Conservation (phyloP, 306 rosid species). For the Vigna unguiculata region DNA sequence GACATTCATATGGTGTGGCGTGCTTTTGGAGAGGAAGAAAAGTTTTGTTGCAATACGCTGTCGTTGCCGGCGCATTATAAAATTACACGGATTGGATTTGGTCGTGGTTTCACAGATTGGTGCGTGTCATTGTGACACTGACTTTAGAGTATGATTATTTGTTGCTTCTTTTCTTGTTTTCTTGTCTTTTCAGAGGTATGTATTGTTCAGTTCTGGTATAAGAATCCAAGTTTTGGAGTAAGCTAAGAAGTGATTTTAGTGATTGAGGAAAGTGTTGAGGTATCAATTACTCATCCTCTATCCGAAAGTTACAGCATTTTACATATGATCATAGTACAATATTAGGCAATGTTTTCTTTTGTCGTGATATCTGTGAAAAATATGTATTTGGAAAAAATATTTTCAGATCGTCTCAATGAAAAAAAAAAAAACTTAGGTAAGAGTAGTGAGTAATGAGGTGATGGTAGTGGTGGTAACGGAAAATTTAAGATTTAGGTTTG, state of each 20-base stretch:
- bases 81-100: constrained; percentile 16
- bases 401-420: not conserved
- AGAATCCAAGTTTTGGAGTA: too few species aligned
- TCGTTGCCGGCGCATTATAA: constrained; percentile 50
- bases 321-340: too few species aligned
- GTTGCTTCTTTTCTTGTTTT: constrained; percentile 20
- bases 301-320: not conserved
- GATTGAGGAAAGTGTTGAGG: not conserved
- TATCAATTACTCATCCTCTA: not conserved
- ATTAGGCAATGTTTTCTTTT: not conserved
- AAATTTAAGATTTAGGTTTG: not conserved
- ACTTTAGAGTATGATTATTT: constrained; percentile 2
- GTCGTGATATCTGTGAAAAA: not conserved
- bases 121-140: constrained; percentile 16
- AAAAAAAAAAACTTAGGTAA: too few species aligned
- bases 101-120: constrained; percentile 17
- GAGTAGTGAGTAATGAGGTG: not conserved
- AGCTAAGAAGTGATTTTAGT: not conserved
- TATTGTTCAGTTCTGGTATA: not conserved
- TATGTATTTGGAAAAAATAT: not conserved
- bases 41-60: not conserved
- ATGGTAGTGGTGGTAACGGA: not conserved
- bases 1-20: constrained; percentile 39
- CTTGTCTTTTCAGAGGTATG: not conserved
- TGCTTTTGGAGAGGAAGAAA: constrained; percentile 6